phyloP scores from a whole-genome alignment of 441 rosid genomes.

The Erodium texanum region DNA sequence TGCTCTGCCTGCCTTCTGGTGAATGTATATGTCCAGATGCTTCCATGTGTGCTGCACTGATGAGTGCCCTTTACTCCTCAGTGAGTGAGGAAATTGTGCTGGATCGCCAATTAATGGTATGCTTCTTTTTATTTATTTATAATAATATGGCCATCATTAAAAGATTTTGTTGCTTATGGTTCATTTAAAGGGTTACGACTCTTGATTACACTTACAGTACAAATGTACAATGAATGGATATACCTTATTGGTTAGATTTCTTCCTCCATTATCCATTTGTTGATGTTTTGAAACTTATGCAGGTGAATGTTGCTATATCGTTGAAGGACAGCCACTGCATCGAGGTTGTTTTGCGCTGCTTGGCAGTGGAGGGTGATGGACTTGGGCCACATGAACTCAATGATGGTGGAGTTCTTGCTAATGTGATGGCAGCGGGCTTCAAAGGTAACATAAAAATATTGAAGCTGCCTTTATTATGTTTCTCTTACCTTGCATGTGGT shows the following conservation, averaged over 20 bases:
- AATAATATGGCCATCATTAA: neutral
- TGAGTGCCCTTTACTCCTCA: constrained; percentile 88
- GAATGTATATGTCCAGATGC: constrained; percentile 92
- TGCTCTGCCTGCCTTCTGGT: constrained; percentile 93
- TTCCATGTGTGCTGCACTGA: constrained; percentile 67
- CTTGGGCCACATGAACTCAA: constrained; percentile 48
- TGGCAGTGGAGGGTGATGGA: constrained; percentile 89
- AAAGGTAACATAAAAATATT: constrained; percentile 49
- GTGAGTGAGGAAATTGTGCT: constrained; percentile 73
- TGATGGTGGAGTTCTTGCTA: constrained; percentile 79
- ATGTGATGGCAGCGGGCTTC: constrained; percentile 86
- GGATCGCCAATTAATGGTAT: constrained; percentile 78
- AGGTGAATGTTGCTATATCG: constrained; percentile 80
- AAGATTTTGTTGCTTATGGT: neutral
- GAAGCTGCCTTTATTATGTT: constrained; percentile 3
- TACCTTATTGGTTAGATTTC: constrained; percentile 8
- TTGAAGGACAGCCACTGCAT: constrained; percentile 66
- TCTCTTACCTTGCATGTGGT: constrained; percentile 10
- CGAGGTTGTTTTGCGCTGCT: constrained; percentile 81
- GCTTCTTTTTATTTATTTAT: no score
- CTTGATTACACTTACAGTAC: neutral
- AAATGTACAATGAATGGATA: neutral
- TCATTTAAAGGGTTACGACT: neutral
- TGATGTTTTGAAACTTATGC: constrained; percentile 22
- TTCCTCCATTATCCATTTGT: constrained; percentile 3